These are phyloP conservation scores for Monoraphidium neglectum DNA, from an alignment of 139 green algal species.

Conservation along the genomic window DNA sequence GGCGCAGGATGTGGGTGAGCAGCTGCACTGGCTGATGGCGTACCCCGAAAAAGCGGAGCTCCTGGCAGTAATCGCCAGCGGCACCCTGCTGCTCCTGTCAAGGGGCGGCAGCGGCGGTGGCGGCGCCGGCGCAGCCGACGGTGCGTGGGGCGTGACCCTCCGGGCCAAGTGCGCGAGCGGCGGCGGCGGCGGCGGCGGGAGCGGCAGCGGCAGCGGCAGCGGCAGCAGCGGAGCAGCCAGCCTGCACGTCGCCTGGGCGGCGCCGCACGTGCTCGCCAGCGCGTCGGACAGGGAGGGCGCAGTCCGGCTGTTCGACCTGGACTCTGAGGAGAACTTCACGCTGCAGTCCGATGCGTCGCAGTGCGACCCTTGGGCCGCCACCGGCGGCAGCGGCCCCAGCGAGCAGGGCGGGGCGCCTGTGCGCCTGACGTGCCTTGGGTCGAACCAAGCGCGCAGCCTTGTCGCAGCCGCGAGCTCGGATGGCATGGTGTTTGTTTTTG, in stretches of 20 bases:
- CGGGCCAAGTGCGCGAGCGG: neutral
- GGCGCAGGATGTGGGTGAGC: conserved; percentile 40
- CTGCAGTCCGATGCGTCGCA: conserved; percentile 29
- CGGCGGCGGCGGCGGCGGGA: neutral
- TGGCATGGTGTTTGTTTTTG: conserved; percentile 47
- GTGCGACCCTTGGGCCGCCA: neutral
- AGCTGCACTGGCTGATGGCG: conserved; percentile 34
- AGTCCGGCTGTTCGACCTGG: conserved; percentile 66
- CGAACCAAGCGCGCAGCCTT: conserved; percentile 36
- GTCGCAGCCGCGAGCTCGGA: conserved; percentile 42
- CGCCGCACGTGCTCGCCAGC: conserved; percentile 54
- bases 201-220: neutral
- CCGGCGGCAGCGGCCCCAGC: neutral
- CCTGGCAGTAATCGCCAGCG: conserved; percentile 33
- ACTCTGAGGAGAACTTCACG: conserved; percentile 71
- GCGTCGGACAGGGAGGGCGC: conserved; percentile 46
- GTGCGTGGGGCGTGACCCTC: neutral
- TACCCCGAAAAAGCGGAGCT: conserved; percentile 49
- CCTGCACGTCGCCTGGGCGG: conserved; percentile 54
- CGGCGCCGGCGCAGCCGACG: neutral
- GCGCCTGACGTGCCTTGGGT: conserved; percentile 39
- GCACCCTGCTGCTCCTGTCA: conserved; percentile 39
- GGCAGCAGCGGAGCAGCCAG: neutral
- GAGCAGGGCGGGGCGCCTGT: conserved; percentile 2
- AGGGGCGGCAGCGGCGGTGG: conserved; percentile 12